A percentile compares a stretch with the other conserved stretches of the same genome.
phyloP scores from a whole-genome alignment of 2,329 filamentous ascomycete species.

The Pseudogymnoascus sp. region DNA sequence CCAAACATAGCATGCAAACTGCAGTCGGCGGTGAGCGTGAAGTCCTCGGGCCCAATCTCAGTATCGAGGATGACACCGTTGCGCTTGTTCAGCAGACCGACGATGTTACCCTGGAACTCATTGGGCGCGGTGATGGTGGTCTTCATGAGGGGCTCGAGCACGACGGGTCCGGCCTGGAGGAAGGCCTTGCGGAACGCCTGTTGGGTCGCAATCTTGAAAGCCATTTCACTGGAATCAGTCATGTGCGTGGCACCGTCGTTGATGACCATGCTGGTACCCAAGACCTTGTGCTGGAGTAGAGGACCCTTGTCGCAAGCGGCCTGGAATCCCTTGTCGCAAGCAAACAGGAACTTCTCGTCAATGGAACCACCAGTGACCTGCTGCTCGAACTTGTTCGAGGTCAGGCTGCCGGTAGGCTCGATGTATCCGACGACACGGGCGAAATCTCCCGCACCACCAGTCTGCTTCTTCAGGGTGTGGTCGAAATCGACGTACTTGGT shows the following conservation, averaged over 20 bases:
- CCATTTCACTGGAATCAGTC: conserved; percentile 94
- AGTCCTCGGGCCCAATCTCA: conserved; percentile 88
- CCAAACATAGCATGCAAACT: conserved; percentile 97
- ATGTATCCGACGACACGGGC: conserved; percentile 87
- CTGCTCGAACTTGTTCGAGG: conserved; percentile 76
- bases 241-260: conserved; percentile 96
- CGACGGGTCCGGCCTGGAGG: conserved; percentile 67
- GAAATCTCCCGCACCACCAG: conserved; percentile 90
- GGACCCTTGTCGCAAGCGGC: conserved; percentile 77
- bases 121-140: conserved; percentile 91
- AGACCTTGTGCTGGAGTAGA: conserved; percentile 84
- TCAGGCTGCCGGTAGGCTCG: conserved; percentile 70
- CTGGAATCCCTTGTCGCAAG: conserved; percentile 92
- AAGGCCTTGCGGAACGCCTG: conserved; percentile 97
- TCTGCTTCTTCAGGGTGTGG: conserved; percentile 90
- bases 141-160: conserved; percentile 97
- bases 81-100: conserved; percentile 93
- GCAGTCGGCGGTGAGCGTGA: conserved; percentile 86
- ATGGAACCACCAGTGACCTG: conserved; percentile 85
- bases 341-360: conserved; percentile 89
- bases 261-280: conserved; percentile 83
- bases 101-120: conserved; percentile 95
- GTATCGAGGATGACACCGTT: conserved; percentile 93
- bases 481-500: conserved; percentile 75
- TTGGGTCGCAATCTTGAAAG: conserved; percentile 90